Evolutionary conservation across 257 asterid species (phyloP).

Genomic region (Lycium barbarum): DNA sequence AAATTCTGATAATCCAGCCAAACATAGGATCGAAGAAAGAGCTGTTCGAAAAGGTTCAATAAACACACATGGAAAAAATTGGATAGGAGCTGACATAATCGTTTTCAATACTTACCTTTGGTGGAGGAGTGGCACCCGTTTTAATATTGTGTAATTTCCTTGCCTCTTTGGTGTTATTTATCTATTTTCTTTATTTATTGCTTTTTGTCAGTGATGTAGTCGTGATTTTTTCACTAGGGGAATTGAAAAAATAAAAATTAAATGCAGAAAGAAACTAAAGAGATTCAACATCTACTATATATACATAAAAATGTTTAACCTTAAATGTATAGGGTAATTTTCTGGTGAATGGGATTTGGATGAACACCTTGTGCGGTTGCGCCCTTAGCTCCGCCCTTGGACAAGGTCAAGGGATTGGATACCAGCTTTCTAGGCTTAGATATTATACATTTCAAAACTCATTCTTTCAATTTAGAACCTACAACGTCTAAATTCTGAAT

Average conservation of each 20-base stretch:
- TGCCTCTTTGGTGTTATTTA: background rate
- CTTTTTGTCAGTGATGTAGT: background rate
- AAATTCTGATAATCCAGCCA: conserved; percentile 18
- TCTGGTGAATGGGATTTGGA: too few relatives aligned
- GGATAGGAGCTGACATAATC: conserved; percentile 20
- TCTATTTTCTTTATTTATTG: background rate
- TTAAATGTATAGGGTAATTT: background rate
- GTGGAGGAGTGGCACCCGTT: conserved; percentile 13
- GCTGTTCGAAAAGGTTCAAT: conserved; percentile 19
- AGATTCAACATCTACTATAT: background rate
- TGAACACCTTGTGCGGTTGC: background rate
- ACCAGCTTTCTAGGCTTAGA: background rate
- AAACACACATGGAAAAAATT: conserved; percentile 19
- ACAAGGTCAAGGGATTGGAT: background rate
- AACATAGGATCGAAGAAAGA: conserved; percentile 19
- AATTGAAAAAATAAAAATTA: too few relatives aligned
- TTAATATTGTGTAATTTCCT: conserved; percentile 26
- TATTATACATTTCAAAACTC: background rate
- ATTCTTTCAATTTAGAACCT: background rate
- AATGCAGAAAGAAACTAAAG: background rate
- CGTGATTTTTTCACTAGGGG: too few relatives aligned
- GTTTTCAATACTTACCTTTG: conserved; percentile 28
- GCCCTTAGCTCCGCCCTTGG: background rate
- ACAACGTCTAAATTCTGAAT: background rate
- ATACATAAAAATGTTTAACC: too few relatives aligned